Conservation (phyloP, 305 asterid genomes). For the Fraxinus sp. region DNA sequence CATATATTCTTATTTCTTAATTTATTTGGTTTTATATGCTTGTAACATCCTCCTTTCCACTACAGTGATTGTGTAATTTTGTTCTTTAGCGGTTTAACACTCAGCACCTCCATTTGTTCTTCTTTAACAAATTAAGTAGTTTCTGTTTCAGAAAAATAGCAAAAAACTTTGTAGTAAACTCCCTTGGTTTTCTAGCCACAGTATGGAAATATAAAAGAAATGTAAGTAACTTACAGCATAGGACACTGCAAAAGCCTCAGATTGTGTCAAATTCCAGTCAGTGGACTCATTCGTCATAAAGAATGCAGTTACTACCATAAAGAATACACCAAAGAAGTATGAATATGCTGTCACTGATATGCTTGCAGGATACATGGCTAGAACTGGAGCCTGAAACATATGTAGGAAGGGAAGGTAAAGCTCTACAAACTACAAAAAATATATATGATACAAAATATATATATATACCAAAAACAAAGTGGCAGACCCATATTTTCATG, state of each 20-base stretch:
- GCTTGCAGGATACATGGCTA: slow-evolving; percentile 86
- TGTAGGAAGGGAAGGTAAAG: slow-evolving; percentile 28
- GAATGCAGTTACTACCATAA: slow-evolving; percentile 68
- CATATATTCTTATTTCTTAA: not conserved
- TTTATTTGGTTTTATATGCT: not conserved
- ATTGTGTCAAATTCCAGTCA: slow-evolving; percentile 68
- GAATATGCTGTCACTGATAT: slow-evolving; percentile 91
- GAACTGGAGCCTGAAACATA: slow-evolving; percentile 73
- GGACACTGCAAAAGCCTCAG: slow-evolving; percentile 74
- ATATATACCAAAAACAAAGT: not conserved
- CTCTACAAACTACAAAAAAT: slow-evolving; percentile 23
- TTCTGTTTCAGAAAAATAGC: not conserved
- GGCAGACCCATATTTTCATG: slow-evolving; percentile 1
- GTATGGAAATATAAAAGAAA: not conserved
- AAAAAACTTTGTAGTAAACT: slow-evolving; percentile 11
- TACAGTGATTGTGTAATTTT: not conserved
- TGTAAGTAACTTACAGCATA: slow-evolving; percentile 73
- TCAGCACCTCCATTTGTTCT: not conserved
- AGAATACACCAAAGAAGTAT: slow-evolving; percentile 66
- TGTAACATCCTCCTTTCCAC: not conserved
- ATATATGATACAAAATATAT: slow-evolving; percentile 7
- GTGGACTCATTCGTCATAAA: slow-evolving; percentile 57
- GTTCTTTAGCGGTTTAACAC: not conserved
- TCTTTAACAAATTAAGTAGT: not conserved
- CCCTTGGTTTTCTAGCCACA: not conserved